A percentile compares a stretch with the other conserved stretches of the same genome.
phyloP scores from a whole-genome alignment of 2,329 filamentous ascomycete species.

The Hymenoscyphus repandus region DNA sequence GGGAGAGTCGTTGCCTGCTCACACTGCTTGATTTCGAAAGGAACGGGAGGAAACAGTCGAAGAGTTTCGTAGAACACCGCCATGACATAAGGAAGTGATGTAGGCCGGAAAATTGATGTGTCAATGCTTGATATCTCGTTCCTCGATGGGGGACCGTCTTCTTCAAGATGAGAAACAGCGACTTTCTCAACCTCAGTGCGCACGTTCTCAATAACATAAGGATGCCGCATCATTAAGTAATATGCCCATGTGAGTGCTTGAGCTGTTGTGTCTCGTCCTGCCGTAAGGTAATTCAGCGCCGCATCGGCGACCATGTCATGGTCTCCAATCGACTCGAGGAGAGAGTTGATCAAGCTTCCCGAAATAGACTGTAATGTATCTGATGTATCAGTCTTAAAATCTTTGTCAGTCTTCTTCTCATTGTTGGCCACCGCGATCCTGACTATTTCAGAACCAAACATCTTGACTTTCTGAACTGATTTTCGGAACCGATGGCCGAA shows the following conservation, averaged over 20 bases:
- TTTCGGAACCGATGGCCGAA: constrained; percentile 42
- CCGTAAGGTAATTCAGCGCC: constrained; percentile 61
- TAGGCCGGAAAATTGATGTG: constrained; percentile 22
- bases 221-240: constrained; percentile 53
- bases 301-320: constrained; percentile 56
- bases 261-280: constrained; percentile 58
- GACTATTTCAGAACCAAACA: constrained; percentile 54
- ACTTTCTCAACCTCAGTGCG: constrained; percentile 36
- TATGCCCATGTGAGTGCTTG: constrained; percentile 61
- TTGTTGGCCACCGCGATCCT: constrained; percentile 44
- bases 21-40: constrained; percentile 61
- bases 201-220: constrained; percentile 36
- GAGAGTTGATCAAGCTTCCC: constrained; percentile 54
- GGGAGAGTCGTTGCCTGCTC: constrained; percentile 48
- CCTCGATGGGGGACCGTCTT: constrained; percentile 13
- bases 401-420: constrained; percentile 18
- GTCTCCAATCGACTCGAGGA: constrained; percentile 51
- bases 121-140: constrained; percentile 9
- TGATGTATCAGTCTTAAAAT: constrained; percentile 1
- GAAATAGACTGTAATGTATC: constrained; percentile 35
- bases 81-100: constrained; percentile 49
- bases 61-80: constrained; percentile 59
- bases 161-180: neutral
- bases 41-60: constrained; percentile 58
- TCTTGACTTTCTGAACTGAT: constrained; percentile 45